Evolutionary conservation across 2,329 filamentous ascomycete species (phyloP), one percentile per base, ranked within the genome.

Genomic region (Orbilia oligospora): DNA sequence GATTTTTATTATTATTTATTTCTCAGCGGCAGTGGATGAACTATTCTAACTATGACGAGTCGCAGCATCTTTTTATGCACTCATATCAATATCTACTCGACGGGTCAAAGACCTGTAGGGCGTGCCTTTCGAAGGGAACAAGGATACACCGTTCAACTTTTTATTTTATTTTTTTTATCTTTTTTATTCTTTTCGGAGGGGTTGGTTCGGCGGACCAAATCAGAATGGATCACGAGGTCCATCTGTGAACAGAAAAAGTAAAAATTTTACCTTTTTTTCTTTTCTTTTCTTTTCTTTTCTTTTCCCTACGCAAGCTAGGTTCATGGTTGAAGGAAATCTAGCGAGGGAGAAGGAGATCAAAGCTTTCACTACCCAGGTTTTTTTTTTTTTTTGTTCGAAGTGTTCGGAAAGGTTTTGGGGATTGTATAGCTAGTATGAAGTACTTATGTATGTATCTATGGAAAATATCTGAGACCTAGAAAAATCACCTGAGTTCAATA

Each of bases 221-320:
- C 68, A 71, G 63, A 77, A 77, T 71, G 68, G 75, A 78, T 78
- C 75, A 78, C 75, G 75, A 78, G 75, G 75, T 78, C 75, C 75
- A 72, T 72, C 68, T 69, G 68, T 20, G 63, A 78, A 68, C 63
- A 78, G 63, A 72, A 78, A 78, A 78, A 78, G 75, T 68, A 72
- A 65, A 65, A 63, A 71, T n/a, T 44, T 44, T 30, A 1, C 16
- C 56, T 46, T 76, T 70, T 71, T 51, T 49, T 44, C 20, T 53
- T 10, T 41, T 55, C 9, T 8, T 46, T 71, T 66, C 58, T 33
- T 41, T 33, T 58, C 48, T n/a, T 65, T 58, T 38, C 20, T 30
- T 68, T 51, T 53, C 56, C 51, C 51, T 55, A 18, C 18, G 56
- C 66, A 41, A 20, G 44, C 48, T 70, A 30, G 44, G 66, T 65